Evolutionary conservation across 1,284 basidiomycete species (phyloP), one percentile per base, ranked within the genome.

Genomic region (Cutaneotrichosporon spelunceum): DNA sequence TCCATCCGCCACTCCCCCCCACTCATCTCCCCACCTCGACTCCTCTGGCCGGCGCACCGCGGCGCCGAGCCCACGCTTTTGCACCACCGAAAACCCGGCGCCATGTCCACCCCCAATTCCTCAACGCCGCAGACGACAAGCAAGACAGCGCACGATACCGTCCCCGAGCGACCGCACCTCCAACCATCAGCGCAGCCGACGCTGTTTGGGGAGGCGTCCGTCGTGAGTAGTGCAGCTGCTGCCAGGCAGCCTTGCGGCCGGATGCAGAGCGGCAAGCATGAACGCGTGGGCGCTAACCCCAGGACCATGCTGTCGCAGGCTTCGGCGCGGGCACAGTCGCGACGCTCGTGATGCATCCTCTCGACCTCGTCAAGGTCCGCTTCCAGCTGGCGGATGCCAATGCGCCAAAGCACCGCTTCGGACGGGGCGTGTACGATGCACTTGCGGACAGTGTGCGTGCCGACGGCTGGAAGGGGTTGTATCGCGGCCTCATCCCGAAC

Each of bases 291-390:
- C 7, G 27, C 60, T 53, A 23, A 29, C 53, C 10, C 24, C 57
- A 78, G 75, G 94, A 98, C 78, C 93, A 98, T 86, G 94, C 95
- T 23, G 85, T 88, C 58, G 91, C 93, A 49, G 95, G 96, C 59
- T 86, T 99, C 61, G 90, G 91, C 49, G 95, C 95, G 34, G 96
- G 95, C 50, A 87, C 93, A 59, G 88, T 89, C 66, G 91, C 93
- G 27, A 94, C 94, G 53, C 83, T 98, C 42, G 93, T 91, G 78
- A 96, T 99, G 92, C 94, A 99, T 77, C 96, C 96, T 5, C 84
- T 99, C 45, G 96, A 99, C 80, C 85, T 99, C 6, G 84, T 99
- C 80, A 99, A 99, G 81, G 86, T 97, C 74, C 90, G 93, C 72
- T 88, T 95, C 64, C 95, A 99, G 80, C 91, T 94, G n/a, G 85